phyloP scores from a whole-genome alignment of 371 early-diverging fungal genomes.

The Mucor mucedo region DNA sequence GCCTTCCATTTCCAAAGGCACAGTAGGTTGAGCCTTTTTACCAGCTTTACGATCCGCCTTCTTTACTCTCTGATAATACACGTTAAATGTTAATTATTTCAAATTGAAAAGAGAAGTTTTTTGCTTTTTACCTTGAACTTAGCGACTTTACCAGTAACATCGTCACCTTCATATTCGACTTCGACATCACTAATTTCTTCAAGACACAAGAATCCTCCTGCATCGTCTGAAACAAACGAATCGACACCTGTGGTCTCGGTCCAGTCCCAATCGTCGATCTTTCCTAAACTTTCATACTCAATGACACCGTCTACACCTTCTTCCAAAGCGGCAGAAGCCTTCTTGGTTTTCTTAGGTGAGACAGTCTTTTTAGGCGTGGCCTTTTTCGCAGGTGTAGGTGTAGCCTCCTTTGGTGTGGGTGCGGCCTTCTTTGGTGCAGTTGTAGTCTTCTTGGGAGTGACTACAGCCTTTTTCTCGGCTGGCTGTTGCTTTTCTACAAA shows the following conservation, averaged over 20 bases:
- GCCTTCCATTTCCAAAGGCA: slow-evolving; percentile 53
- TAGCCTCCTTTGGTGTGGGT: background rate
- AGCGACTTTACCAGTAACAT: slow-evolving; percentile 65
- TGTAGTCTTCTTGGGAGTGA: too few species aligned
- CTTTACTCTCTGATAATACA: slow-evolving; percentile 49
- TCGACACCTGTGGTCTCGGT: slow-evolving; percentile 52
- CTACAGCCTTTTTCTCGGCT: too few species aligned
- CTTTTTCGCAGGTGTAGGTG: background rate
- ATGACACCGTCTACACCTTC: slow-evolving; percentile 15
- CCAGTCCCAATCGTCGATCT: slow-evolving; percentile 71
- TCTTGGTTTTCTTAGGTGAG: background rate
- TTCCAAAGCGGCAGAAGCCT: background rate
- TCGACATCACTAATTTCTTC: slow-evolving; percentile 90
- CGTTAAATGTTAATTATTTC: too few species aligned
- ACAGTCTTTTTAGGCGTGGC: background rate
- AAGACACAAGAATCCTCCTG: slow-evolving; percentile 82
- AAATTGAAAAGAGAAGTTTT: too few species aligned
- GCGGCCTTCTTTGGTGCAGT: too few species aligned
- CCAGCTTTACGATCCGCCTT: slow-evolving; percentile 39
- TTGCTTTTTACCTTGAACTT: slow-evolving; percentile 67
- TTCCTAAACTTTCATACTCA: slow-evolving; percentile 43
- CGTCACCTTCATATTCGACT: slow-evolving; percentile 72
- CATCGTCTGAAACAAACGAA: slow-evolving; percentile 61
- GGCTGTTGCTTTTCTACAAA: too few species aligned
- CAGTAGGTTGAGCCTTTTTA: slow-evolving; percentile 53